Conservation (phyloP, 2,329 filamentous ascomycete species). For the Claviceps africana region DNA sequence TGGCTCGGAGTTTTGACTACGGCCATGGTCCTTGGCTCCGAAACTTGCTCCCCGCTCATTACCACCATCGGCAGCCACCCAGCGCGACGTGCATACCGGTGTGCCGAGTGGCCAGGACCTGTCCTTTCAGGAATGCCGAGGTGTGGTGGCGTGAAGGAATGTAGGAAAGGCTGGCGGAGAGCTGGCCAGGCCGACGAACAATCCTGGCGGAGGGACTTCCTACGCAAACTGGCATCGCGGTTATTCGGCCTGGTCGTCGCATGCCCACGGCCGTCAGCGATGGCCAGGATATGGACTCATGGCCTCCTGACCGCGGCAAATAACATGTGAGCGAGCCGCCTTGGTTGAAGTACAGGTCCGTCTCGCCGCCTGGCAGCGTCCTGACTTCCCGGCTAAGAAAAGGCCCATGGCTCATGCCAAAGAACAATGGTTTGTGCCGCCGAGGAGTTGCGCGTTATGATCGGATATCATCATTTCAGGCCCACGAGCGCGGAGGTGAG, state of each 20-base stretch:
- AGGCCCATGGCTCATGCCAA: background rate
- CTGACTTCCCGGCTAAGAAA: too few species aligned
- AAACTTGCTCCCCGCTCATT: too few species aligned
- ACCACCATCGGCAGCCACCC: background rate
- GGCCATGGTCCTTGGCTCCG: too few species aligned
- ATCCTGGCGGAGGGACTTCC: too few species aligned
- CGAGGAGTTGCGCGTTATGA: background rate
- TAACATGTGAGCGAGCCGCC: background rate
- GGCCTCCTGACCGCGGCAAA: background rate
- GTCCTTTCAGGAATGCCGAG: background rate
- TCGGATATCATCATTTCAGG: background rate
- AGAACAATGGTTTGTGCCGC: background rate
- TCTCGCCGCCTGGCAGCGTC: background rate
- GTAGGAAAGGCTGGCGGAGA: background rate
- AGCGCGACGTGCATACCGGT: background rate
- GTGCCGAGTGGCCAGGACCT: background rate
- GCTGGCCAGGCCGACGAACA: background rate
- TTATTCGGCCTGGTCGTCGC: too few species aligned
- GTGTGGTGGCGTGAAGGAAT: background rate
- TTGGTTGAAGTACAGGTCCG: background rate
- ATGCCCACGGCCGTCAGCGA: background rate
- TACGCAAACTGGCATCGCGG: too few species aligned
- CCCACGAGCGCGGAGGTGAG: background rate
- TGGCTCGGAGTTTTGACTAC: background rate
- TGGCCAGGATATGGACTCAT: background rate